phyloP scores from a whole-genome alignment of 1,284 basidiomycete species.

The Laetiporus sulphureus region DNA sequence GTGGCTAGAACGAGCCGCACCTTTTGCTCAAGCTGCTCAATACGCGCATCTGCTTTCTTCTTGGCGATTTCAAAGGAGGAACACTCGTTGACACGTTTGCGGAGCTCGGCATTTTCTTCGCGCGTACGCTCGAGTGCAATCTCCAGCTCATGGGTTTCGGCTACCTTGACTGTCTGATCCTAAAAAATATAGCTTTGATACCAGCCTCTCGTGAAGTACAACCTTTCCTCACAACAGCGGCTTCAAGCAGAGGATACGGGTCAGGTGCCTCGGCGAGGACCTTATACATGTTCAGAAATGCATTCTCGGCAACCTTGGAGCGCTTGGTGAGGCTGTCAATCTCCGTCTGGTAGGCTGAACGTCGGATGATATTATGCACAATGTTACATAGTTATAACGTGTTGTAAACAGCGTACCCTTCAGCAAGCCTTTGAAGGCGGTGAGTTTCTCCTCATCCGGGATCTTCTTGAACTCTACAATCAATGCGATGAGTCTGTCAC shows the following conservation, averaged over 20 bases:
- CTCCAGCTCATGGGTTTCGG: slow-evolving; percentile 74
- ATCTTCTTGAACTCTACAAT: slow-evolving; percentile 87
- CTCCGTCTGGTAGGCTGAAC: slow-evolving; percentile 89
- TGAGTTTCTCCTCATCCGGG: slow-evolving; percentile 79
- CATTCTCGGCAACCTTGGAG: slow-evolving; percentile 86
- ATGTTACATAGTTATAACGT: too few species aligned
- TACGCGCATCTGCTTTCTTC: slow-evolving; percentile 68
- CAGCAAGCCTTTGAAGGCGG: slow-evolving; percentile 80
- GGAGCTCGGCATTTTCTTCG: slow-evolving; percentile 77
- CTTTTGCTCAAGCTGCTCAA: slow-evolving; percentile 80
- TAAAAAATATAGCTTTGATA: slow-evolving; percentile 21
- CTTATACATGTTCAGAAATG: slow-evolving; percentile 92
- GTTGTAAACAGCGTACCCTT: slow-evolving; percentile 60
- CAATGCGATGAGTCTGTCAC: background rate
- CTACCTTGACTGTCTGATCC: slow-evolving; percentile 87
- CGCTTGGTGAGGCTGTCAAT: slow-evolving; percentile 94
- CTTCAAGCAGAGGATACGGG: slow-evolving; percentile 92
- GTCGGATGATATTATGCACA: too few species aligned
- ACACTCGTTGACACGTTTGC: slow-evolving; percentile 62
- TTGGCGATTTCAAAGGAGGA: slow-evolving; percentile 64
- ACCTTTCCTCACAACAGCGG: slow-evolving; percentile 68
- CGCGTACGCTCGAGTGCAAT: slow-evolving; percentile 62
- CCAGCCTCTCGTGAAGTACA: background rate
- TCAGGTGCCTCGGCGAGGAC: slow-evolving; percentile 92
- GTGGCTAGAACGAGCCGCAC: slow-evolving; percentile 30